Evolutionary conservation across 2,329 filamentous ascomycete species (phyloP), one percentile per base, ranked within the genome.

Genomic region (Fusarium veterinarium): DNA sequence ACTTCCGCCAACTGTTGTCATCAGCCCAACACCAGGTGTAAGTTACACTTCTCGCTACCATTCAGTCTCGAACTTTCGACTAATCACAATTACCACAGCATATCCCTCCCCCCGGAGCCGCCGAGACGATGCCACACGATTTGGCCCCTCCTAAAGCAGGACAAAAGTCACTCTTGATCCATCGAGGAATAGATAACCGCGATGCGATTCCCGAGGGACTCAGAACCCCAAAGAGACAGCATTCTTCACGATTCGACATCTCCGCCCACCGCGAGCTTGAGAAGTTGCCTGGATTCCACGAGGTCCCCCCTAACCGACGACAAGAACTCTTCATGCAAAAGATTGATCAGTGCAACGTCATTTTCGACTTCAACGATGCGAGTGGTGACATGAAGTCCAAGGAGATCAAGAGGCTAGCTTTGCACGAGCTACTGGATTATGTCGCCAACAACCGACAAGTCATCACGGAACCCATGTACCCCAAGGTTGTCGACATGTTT

Each of bases 241-340:
- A 98, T 80, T 98, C 96, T 40, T 99, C 96, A 49, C 91, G 96
- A 71, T 99, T 99, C 81, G 95, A 99, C 81, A 97, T 99, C 74
- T 99, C 96, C 7, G 94, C 97, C 71, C 95, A 98, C 81, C 91
- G 96, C 79, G 96, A 99, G 82, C 88, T 99, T 56, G 96, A 99
- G 83, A 99, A 99, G 84, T 87, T 99, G 30, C 95, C 96, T 3
- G 96, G 96, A 40, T 99, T 99, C 83, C 96, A 99, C 79, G 96
- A 99, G 83, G 96, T 98, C 31, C 93, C 95, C 16, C 96, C 96
- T 20, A 97, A 97, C 81, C 91, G 95, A 72, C 91, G 96, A 70
- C 95, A 98, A 84, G 95, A 98, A 77, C 89, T 99, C 23, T 99
- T 99, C 84, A 98, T 99, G 95, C 95, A 98, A 81, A 99, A 99